These are phyloP conservation scores for Irpex rosettiformis DNA, from an alignment of 1,284 basidiomycete genomes.

Conservation along the genomic window DNA sequence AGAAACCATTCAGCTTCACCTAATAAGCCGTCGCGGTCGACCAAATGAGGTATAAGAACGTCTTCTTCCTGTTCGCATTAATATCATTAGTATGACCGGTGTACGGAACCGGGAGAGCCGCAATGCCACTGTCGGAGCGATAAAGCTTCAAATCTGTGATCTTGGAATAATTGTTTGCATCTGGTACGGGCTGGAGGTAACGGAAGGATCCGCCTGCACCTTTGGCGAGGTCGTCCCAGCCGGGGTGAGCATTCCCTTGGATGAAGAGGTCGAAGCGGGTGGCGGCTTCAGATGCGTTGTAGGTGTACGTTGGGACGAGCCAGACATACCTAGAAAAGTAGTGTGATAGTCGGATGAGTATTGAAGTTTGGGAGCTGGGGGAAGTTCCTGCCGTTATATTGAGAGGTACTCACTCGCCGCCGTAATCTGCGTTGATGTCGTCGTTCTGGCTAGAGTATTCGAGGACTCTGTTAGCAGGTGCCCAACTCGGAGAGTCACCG, in stretches of 20 bases:
- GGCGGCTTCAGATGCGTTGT: neutral
- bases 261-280: slow-evolving; percentile 11
- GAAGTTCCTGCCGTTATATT: too few relatives aligned
- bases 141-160: slow-evolving; percentile 5
- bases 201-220: slow-evolving; percentile 14
- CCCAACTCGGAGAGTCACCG: slow-evolving; percentile 5
- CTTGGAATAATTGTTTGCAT: slow-evolving; percentile 2
- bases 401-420: slow-evolving; percentile 8
- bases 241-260: slow-evolving; percentile 1
- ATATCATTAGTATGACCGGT: slow-evolving; percentile 6
- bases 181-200: slow-evolving; percentile 1
- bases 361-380: too few relatives aligned
- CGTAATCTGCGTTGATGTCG: slow-evolving; percentile 10
- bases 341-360: too few relatives aligned
- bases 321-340: slow-evolving; percentile 1
- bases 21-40: neutral
- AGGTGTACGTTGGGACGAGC: slow-evolving; percentile 5
- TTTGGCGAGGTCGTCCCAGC: slow-evolving; percentile 10
- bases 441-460: slow-evolving; percentile 7
- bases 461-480: slow-evolving; percentile 10
- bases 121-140: neutral
- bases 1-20: too few relatives aligned
- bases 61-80: neutral
- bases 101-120: neutral
- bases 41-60: slow-evolving; percentile 12